Conservation (phyloP, 164 flowering plant species). For the Sedum album region DNA sequence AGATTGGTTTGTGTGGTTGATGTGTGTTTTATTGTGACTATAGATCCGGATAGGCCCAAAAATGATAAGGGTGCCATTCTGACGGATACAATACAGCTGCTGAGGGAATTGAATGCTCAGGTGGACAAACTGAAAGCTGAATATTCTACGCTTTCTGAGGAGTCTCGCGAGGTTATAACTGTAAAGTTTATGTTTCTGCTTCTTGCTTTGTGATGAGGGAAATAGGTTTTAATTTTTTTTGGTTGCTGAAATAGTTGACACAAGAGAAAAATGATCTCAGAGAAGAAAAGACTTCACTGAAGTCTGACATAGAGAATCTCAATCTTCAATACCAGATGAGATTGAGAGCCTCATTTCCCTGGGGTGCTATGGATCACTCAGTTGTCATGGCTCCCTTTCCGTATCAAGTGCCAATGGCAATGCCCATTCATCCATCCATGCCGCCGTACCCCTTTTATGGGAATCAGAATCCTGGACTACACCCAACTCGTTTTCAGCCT, state of each 20-base stretch:
- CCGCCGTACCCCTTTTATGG: conserved; percentile 66
- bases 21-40: conserved; percentile 9
- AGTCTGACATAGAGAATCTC: conserved; percentile 73
- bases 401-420: conserved; percentile 57
- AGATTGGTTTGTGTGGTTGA: not conserved
- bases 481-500: conserved; percentile 39
- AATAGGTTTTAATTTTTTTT: not conserved
- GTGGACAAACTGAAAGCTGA: conserved; percentile 74
- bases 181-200: not conserved
- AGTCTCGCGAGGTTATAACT: conserved; percentile 71
- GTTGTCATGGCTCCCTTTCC: conserved; percentile 75
- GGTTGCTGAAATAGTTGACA: conserved; percentile 37
- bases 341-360: conserved; percentile 61
- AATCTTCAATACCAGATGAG: conserved; percentile 73
- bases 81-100: conserved; percentile 67
- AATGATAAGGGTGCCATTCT: conserved; percentile 90
- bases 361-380: conserved; percentile 69
- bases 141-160: conserved; percentile 57
- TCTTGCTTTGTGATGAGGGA: not conserved
- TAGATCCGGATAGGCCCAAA: conserved; percentile 95
- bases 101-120: conserved; percentile 80
- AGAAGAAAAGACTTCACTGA: conserved; percentile 81
- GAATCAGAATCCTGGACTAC: conserved; percentile 30
- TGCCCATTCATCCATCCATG: conserved; percentile 79
- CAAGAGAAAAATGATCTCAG: conserved; percentile 94